phyloP scores from a whole-genome alignment of 75 land plant species.

The Adiantum capillusveneris region DNA sequence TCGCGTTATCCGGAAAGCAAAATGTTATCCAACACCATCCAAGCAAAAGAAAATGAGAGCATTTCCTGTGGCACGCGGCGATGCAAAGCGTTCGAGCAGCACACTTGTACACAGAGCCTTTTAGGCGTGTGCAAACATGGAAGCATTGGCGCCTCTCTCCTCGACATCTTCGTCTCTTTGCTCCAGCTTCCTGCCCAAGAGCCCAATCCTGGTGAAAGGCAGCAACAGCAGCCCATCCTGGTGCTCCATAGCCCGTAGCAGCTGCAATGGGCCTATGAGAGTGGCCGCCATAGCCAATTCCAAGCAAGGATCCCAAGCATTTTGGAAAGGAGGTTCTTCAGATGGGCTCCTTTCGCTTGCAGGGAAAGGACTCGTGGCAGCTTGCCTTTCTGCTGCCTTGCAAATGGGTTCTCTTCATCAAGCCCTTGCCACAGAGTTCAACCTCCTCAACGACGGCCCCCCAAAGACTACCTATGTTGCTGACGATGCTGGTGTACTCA shows the following conservation, averaged over 20 bases:
- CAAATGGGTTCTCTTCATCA: conserved; percentile 11
- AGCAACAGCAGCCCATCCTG: background rate
- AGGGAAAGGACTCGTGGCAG: conserved; percentile 7
- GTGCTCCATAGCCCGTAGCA: background rate
- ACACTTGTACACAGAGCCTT: no score
- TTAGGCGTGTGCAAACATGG: background rate
- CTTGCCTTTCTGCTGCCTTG: conserved; percentile 26
- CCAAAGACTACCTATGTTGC: conserved; percentile 58
- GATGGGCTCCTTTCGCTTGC: background rate
- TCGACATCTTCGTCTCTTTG: background rate
- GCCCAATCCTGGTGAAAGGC: background rate
- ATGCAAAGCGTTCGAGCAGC: no score
- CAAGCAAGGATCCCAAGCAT: no score
- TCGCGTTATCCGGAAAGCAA: no score
- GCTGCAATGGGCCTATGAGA: background rate
- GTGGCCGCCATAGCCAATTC: no score
- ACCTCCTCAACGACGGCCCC: conserved; percentile 64
- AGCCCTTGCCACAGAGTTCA: conserved; percentile 74
- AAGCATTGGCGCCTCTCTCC: background rate
- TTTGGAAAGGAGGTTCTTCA: no score
- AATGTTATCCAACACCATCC: no score
- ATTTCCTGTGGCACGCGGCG: no score
- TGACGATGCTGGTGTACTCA: conserved; percentile 89
- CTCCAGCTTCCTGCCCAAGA: background rate
- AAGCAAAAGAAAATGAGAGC: no score